Conservation (phyloP, 139 green algal genomes). For the Pseudopediastrum boryanum region DNA sequence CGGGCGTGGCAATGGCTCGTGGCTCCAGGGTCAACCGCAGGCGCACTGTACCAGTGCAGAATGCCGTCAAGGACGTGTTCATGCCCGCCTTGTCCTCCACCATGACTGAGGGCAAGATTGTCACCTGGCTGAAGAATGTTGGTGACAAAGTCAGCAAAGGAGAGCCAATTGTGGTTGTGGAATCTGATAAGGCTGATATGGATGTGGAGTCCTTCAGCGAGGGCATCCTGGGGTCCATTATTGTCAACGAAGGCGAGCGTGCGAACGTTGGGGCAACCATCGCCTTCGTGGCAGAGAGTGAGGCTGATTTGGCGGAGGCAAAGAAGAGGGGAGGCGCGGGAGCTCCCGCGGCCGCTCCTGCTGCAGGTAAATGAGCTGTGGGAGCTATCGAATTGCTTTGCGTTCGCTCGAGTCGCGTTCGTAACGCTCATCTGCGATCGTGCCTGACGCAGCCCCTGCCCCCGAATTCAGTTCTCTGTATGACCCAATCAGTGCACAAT, state of each 20-base stretch:
- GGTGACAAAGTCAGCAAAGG: constrained; percentile 85
- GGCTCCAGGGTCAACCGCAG: no score
- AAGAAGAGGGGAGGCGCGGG: constrained; percentile 80
- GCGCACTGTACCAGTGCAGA: no score
- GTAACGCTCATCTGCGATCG: no score
- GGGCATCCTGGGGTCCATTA: constrained; percentile 44
- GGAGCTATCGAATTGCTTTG: no score
- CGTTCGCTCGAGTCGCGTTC: no score
- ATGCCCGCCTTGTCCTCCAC: constrained; percentile 82
- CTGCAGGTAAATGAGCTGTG: constrained; percentile 28
- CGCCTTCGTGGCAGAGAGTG: constrained; percentile 93
- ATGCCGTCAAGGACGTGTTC: constrained; percentile 93
- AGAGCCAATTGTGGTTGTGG: constrained; percentile 95
- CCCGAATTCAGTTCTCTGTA: no score
- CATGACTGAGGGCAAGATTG: constrained; percentile 82
- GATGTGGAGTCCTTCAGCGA: constrained; percentile 96
- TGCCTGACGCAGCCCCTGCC: no score
- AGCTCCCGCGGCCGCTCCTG: constrained; percentile 43
- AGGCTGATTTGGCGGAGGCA: constrained; percentile 92
- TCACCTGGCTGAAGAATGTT: constrained; percentile 93
- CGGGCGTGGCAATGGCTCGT: no score
- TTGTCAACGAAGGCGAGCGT: constrained; percentile 78
- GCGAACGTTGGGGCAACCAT: constrained; percentile 93
- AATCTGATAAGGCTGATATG: constrained; percentile 99
- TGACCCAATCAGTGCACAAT: no score